These are phyloP conservation scores for Jaapia argillacea DNA, from an alignment of 768 basidiomycete species.

Conservation along the genomic window DNA sequence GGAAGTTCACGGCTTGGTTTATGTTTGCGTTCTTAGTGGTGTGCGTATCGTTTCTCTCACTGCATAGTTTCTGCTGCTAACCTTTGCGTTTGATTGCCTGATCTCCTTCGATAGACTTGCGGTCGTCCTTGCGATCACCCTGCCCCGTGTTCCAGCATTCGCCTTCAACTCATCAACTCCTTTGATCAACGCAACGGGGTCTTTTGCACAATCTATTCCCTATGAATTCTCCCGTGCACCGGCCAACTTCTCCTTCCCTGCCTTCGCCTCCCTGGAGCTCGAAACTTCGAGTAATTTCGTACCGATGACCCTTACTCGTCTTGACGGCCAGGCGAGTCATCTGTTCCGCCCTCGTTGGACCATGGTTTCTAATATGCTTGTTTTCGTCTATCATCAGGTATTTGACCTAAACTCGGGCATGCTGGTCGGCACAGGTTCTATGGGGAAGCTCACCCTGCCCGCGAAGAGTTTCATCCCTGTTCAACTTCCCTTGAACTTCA, in stretches of 20 bases:
- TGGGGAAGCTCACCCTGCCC: constrained; percentile 47
- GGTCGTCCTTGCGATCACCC: constrained; percentile 63
- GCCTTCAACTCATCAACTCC: constrained; percentile 49
- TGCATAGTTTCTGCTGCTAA: constrained; percentile 5
- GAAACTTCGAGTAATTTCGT: constrained; percentile 70
- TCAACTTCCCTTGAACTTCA: constrained; percentile 72
- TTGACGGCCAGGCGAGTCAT: too few species aligned
- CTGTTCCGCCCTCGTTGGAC: too few species aligned
- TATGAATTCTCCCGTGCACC: constrained; percentile 64
- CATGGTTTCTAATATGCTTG: too few species aligned
- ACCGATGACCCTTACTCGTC: constrained; percentile 60
- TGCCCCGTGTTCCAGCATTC: constrained; percentile 77
- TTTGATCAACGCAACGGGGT: constrained; percentile 46
- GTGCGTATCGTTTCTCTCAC: constrained; percentile 26
- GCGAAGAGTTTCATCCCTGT: constrained; percentile 60
- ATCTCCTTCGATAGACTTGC: constrained; percentile 35
- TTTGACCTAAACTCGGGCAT: constrained; percentile 59
- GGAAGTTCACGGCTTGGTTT: constrained; percentile 59
- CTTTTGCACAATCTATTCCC: constrained; percentile 45
- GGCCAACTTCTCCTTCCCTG: constrained; percentile 87
- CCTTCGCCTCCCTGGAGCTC: constrained; percentile 61
- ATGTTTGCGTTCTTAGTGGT: constrained; percentile 49
- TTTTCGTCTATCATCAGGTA: too few species aligned
- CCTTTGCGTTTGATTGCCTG: not conserved
- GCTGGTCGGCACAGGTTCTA: constrained; percentile 58